Conservation (phyloP, 306 rosid species). For the Cotoneaster glaucophyllus region DNA sequence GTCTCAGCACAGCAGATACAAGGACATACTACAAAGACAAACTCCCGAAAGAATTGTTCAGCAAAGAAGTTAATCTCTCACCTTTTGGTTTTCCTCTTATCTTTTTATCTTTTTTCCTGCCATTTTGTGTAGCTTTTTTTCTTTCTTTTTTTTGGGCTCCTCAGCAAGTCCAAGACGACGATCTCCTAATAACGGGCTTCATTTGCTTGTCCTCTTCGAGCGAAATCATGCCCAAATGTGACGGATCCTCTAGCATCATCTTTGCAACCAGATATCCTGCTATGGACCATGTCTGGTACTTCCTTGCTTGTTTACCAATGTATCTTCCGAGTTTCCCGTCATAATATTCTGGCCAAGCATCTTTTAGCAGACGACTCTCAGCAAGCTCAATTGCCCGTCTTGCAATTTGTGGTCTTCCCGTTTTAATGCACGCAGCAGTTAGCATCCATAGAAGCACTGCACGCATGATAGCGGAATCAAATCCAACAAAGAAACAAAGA, state of each 20-base stretch:
- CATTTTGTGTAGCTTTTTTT: conserved; percentile 27
- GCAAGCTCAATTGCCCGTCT: conserved; percentile 82
- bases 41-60: conserved; percentile 46
- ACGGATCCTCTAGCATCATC: conserved; percentile 93
- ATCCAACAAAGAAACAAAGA: not conserved
- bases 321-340: conserved; percentile 84
- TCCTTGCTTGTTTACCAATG: conserved; percentile 83
- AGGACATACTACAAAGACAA: no score
- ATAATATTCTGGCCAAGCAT: conserved; percentile 88
- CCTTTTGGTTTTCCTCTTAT: conserved; percentile 39
- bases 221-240: conserved; percentile 86
- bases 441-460: conserved; percentile 84
- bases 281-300: conserved; percentile 89
- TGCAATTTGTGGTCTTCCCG: conserved; percentile 86
- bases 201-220: conserved; percentile 89
- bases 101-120: conserved; percentile 18
- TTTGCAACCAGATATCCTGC: conserved; percentile 90
- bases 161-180: conserved; percentile 80
- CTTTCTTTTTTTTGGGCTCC: not conserved
- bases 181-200: conserved; percentile 79
- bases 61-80: conserved; percentile 41
- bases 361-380: conserved; percentile 75
- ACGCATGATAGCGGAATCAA: not conserved
- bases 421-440: conserved; percentile 88
- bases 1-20: conserved; percentile 35